Evolutionary conservation across 495 filamentous ascomycete genomes (phyloP), one percentile per base, ranked within the genome.

Genomic region (Neurospora intermedia): DNA sequence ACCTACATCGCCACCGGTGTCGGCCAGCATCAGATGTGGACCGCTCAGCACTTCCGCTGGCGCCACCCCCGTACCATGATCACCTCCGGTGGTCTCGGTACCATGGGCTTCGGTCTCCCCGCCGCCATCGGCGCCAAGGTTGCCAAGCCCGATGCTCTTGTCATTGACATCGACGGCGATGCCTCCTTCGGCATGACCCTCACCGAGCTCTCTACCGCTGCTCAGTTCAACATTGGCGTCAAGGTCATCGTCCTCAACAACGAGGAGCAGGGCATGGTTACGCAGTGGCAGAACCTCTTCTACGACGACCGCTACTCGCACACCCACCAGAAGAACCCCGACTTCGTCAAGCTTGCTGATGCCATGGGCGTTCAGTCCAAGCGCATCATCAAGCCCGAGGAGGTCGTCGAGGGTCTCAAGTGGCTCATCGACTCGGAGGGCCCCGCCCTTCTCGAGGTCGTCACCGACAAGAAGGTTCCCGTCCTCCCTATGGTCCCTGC

Each of bases 21-120:
- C 42, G 94, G 95, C 43, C 94, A 97, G 80, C 94, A 98, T 80
- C 95, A 97, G 83, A 98, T 98, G 95, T 97, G 95, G 95, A 85
- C 92, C 9, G 94, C 94, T 10, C 94, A 98, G 83, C 93, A 97
- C 82, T 98, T 92, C 86, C 89, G 93, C 71, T 98, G 94, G 94
- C 86, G 91, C 45, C 82, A 93, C 75, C 93, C 94, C 31, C 89
- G 94, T 46, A 91, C 92, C 71, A 92, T 97, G 89, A 89, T 97
- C 81, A 95, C 94, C 16, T 97, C 93, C 13, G 94, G 94, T 78
- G 93, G 94, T 74, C 87, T 97, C 15, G 95, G 95, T 69, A 98
- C 95, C 13, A 98, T 98, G 95, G 95, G 95, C 69, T 98, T 86
- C 82, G 95, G 95, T 72, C 89, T 98, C 43, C 95, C 95, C 15